Conservation (phyloP, 2,329 filamentous ascomycete genomes). For the Beauveria medogensis region DNA sequence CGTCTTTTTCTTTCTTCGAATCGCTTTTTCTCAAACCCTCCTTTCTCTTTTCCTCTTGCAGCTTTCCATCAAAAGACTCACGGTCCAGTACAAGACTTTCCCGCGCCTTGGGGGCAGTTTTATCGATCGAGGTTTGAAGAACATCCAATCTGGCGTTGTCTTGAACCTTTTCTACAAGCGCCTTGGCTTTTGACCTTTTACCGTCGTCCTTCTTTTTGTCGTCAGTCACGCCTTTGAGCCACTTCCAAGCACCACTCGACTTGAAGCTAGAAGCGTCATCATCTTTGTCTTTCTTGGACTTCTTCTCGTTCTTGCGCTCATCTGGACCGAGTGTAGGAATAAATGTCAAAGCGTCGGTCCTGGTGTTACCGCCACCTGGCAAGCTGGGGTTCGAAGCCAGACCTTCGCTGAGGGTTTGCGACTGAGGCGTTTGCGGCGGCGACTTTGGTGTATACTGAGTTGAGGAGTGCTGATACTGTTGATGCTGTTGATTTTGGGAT, state of each 20-base stretch:
- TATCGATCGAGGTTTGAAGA: conserved; percentile 80
- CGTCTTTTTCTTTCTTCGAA: conserved; percentile 84
- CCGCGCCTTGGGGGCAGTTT: conserved; percentile 53
- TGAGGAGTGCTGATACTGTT: conserved; percentile 10
- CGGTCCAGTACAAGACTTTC: conserved; percentile 82
- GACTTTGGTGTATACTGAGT: conserved; percentile 19
- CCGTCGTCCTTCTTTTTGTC: conserved; percentile 53
- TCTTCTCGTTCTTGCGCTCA: conserved; percentile 68
- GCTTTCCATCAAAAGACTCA: conserved; percentile 59
- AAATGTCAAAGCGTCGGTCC: conserved; percentile 71
- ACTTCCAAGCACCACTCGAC: conserved; percentile 61
- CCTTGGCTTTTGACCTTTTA: conserved; percentile 60
- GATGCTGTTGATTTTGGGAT: conserved; percentile 3
- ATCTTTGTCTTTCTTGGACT: conserved; percentile 65
- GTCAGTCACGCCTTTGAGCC: conserved; percentile 72
- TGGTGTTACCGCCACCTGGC: conserved; percentile 55
- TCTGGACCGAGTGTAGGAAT: conserved; percentile 65
- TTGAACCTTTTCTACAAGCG: conserved; percentile 49
- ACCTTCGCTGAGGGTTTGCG: conserved; percentile 21
- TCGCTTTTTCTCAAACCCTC: conserved; percentile 67
- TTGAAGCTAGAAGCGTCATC: conserved; percentile 58
- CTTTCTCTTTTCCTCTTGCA: conserved; percentile 78
- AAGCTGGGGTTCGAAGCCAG: conserved; percentile 44
- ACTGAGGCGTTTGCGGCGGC: conserved; percentile 15
- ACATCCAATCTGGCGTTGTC: conserved; percentile 81